Evolutionary conservation across 768 basidiomycete genomes (phyloP).

Genomic region (Trametopsis cervina): DNA sequence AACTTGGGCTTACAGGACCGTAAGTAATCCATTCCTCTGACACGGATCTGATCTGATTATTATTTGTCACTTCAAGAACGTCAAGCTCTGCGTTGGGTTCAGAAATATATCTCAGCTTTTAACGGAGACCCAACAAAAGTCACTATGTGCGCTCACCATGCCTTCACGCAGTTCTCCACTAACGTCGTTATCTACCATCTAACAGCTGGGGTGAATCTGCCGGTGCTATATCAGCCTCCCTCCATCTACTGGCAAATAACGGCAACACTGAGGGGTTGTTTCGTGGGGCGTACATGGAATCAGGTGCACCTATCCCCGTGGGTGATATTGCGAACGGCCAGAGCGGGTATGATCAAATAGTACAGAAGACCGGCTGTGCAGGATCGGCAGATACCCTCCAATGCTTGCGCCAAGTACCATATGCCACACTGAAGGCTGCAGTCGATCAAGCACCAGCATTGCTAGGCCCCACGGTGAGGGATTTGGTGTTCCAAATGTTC

Average conservation of each 20-base stretch:
- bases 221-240: slow-evolving; percentile 28
- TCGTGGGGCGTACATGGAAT: slow-evolving; percentile 32
- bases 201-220: slow-evolving; percentile 30
- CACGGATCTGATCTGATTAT: not conserved
- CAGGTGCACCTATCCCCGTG: slow-evolving; percentile 11
- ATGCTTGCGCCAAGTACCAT: slow-evolving; percentile 36
- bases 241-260: slow-evolving; percentile 21
- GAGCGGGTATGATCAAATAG: slow-evolving; percentile 35
- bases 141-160: slow-evolving; percentile 1
- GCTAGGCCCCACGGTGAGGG: slow-evolving; percentile 15
- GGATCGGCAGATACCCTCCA: slow-evolving; percentile 29
- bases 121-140: slow-evolving; percentile 10
- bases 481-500: not conserved
- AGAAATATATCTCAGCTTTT: slow-evolving; percentile 10
- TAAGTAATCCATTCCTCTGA: slow-evolving; percentile 21
- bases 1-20: slow-evolving; percentile 50
- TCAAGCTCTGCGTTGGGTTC: slow-evolving; percentile 9
- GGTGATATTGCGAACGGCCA: slow-evolving; percentile 22
- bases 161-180: not conserved
- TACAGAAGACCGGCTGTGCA: slow-evolving; percentile 30
- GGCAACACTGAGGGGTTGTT: slow-evolving; percentile 23
- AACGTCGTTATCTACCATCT: not conserved
- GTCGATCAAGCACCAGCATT: slow-evolving; percentile 26
- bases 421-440: slow-evolving; percentile 23
- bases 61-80: slow-evolving; percentile 4